Conservation (phyloP, 75 land plant genomes). For the Pinus albicaulis region DNA sequence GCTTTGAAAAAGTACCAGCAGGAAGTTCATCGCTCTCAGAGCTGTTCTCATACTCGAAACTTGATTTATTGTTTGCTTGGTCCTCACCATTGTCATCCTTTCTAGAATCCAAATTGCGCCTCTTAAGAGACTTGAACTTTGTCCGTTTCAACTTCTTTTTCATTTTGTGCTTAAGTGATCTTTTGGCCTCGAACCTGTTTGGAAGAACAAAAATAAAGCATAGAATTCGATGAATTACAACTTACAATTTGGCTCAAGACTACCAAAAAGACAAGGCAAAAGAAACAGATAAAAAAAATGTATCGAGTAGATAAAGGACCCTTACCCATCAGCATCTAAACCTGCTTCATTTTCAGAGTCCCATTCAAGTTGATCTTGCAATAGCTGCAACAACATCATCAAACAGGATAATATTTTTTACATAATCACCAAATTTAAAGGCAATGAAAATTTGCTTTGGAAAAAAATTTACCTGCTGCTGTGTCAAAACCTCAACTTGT, state of each 20-base stretch:
- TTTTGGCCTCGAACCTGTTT: slow-evolving; percentile 30
- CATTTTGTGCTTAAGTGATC: slow-evolving; percentile 34
- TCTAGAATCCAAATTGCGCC: slow-evolving; percentile 48
- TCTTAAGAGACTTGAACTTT: slow-evolving; percentile 85
- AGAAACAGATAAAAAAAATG: not conserved
- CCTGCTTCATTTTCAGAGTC: slow-evolving; percentile 38
- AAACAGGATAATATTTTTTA: not conserved
- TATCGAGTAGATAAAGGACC: not conserved
- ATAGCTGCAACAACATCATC: slow-evolving; percentile 25
- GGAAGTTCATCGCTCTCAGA: slow-evolving; percentile 16
- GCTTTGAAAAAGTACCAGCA: slow-evolving; percentile 22
- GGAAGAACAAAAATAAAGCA: not conserved
- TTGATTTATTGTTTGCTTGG: slow-evolving; percentile 18
- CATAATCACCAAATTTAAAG: not conserved
- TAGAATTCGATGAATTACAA: not conserved
- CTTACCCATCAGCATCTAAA: slow-evolving; percentile 40
- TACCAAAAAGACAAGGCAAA: not conserved
- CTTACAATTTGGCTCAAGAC: no score
- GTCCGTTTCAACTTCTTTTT: slow-evolving; percentile 78
- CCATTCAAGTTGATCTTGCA: slow-evolving; percentile 43
- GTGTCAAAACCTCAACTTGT: slow-evolving; percentile 91
- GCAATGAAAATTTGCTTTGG: not conserved
- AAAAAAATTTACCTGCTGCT: slow-evolving; percentile 65
- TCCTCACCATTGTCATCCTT: slow-evolving; percentile 38
- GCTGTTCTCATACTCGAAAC: slow-evolving; percentile 25